phyloP scores from a whole-genome alignment of 257 asterid species.

The Solanum pinnatisectum region DNA sequence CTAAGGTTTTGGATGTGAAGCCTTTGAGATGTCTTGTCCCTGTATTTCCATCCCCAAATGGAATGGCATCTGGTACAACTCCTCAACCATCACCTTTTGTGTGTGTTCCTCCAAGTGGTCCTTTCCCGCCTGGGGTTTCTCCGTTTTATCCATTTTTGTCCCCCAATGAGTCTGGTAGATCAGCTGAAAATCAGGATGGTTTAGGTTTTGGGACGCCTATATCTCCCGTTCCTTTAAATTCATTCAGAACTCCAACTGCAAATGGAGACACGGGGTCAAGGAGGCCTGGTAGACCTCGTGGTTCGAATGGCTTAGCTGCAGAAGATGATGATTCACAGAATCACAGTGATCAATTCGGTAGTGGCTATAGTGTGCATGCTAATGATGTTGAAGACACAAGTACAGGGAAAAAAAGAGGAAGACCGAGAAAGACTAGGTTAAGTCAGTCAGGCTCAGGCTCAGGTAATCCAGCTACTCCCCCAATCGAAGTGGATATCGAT shows the following conservation, averaged over 20 bases:
- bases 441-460: not conserved
- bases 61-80: conserved; percentile 30
- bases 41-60: conserved; percentile 57
- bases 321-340: conserved; percentile 56
- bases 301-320: conserved; percentile 11
- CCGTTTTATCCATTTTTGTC: conserved; percentile 75
- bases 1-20: conserved; percentile 65
- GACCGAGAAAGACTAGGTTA: conserved; percentile 26
- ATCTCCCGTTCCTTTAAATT: conserved; percentile 61
- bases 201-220: conserved; percentile 23
- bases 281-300: conserved; percentile 21
- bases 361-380: conserved; percentile 11
- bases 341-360: conserved; percentile 15
- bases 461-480: not conserved
- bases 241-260: conserved; percentile 58
- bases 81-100: conserved; percentile 78
- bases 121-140: conserved; percentile 81
- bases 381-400: conserved; percentile 36
- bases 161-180: conserved; percentile 13
- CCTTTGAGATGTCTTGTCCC: conserved; percentile 80
- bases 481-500: conserved; percentile 32
- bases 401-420: conserved; percentile 39
- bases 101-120: conserved; percentile 88
- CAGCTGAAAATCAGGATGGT: conserved; percentile 18
- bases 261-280: conserved; percentile 39